These are phyloP conservation scores for Colletotrichum trifolii DNA, from an alignment of 2,329 filamentous ascomycete genomes.

Conservation along the genomic window DNA sequence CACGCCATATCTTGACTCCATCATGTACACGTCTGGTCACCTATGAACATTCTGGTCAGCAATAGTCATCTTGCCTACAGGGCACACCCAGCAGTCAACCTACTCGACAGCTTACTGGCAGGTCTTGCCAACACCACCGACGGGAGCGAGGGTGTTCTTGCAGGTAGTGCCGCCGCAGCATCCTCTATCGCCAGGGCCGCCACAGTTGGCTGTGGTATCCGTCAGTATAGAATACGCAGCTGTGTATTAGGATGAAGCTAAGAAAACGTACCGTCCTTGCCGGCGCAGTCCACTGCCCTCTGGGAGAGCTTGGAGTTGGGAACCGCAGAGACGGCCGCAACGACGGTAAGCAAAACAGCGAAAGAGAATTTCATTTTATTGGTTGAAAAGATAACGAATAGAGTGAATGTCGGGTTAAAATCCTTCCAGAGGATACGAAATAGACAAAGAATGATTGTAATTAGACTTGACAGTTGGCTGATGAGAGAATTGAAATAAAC, in stretches of 20 bases:
- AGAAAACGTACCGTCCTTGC: slow-evolving; percentile 3
- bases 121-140: slow-evolving; percentile 10
- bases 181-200: neutral
- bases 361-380: slow-evolving; percentile 16
- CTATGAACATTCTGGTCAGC: too few relatives aligned
- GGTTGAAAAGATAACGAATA: neutral
- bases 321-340: slow-evolving; percentile 7
- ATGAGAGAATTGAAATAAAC: too few relatives aligned
- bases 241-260: too few relatives aligned
- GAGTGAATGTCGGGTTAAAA: too few relatives aligned
- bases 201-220: slow-evolving; percentile 8
- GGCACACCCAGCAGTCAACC: too few relatives aligned
- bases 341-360: slow-evolving; percentile 4
- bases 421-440: too few relatives aligned
- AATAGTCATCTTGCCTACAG: too few relatives aligned
- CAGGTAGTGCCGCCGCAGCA: slow-evolving; percentile 12
- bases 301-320: too few relatives aligned
- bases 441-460: too few relatives aligned
- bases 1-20: too few relatives aligned
- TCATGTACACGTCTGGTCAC: too few relatives aligned
- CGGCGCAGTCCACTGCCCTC: slow-evolving; percentile 4
- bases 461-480: too few relatives aligned
- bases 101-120: neutral
- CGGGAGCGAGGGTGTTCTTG: neutral
- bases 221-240: neutral